Base-by-base conservation (phyloP, 2,329 filamentous ascomycete species). In the Cordyceps cicadae region DNA sequence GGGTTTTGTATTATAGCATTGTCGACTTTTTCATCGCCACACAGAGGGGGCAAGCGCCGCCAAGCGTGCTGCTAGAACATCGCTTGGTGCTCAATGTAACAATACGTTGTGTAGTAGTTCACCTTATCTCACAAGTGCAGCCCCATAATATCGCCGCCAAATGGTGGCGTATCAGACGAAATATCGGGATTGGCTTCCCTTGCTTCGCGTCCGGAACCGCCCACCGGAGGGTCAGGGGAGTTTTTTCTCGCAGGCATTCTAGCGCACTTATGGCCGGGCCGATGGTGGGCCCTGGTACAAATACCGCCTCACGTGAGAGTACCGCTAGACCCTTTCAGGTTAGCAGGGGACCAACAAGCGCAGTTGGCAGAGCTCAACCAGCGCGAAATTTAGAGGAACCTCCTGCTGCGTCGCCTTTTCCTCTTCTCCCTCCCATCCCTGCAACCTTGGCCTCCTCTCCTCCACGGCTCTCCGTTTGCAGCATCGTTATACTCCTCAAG, bases 351-450 rank as follows among this genome's bases (percentile, higher is more conserved):
- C 69, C 74, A 76, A 76, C 73, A 74, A 71, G 67, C 65, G 29
- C n/a, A 67, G 43, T 9, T 9, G 21, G 43, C n/a, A 17, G 67
- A 72, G 69, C 73, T 72, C 74, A 75, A 75, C 74, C 57, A 71
- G 71, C 70, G 72, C 71, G 72, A 77, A 76, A 74, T 77, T 75
- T 76, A 72, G 74, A 70, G 75, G 73, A 72, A 73, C 67, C 63
- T 65, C 69, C 67, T 69, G 68, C 68, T 67, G 68, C 49, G 14
- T 8, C 65, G 66, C 62, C 60, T 63, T 64, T 65, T 63, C 65
- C 66, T 21, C 64, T 66, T 21, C 66, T 64, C 68, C 66, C 66
- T 67, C 67, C 66, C 39, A 17, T 17, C 14, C 39, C 39, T 43
- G 68, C 66, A 63, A 66, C 58, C 66, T 66, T 68, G 69, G 69